Conservation (phyloP, 2,329 filamentous ascomycete species). For the Aspergillus japonicus region DNA sequence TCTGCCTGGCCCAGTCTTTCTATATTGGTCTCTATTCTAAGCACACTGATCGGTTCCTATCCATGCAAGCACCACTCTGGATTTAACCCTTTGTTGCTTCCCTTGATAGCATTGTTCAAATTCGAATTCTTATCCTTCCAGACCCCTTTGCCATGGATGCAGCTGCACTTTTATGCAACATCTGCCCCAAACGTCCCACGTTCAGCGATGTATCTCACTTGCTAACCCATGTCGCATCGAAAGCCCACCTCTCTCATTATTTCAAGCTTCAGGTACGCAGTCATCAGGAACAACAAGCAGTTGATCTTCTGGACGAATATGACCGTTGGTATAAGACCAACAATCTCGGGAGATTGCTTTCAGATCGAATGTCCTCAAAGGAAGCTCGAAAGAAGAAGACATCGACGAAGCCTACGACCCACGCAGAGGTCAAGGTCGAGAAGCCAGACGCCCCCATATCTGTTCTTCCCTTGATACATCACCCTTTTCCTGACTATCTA, state of each 20-base stretch:
- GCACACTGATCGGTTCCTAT: slow-evolving; percentile 22
- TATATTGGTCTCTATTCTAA: slow-evolving; percentile 25
- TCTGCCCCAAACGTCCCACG: slow-evolving; percentile 74
- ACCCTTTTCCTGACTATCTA: slow-evolving; percentile 22
- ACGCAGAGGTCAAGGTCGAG: slow-evolving; percentile 5
- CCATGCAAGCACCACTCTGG: slow-evolving; percentile 22
- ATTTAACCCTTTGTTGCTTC: slow-evolving; percentile 26
- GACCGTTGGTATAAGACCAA: slow-evolving; percentile 75
- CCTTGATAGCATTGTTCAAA: slow-evolving; percentile 14
- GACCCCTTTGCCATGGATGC: slow-evolving; percentile 34
- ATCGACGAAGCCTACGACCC: slow-evolving; percentile 14
- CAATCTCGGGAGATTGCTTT: slow-evolving; percentile 69
- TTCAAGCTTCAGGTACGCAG: slow-evolving; percentile 77
- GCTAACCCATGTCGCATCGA: slow-evolving; percentile 87
- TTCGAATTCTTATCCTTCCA: background rate
- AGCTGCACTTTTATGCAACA: slow-evolving; percentile 74
- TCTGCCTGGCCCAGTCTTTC: slow-evolving; percentile 20
- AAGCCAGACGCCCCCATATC: slow-evolving; percentile 1
- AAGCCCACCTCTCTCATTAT: slow-evolving; percentile 81
- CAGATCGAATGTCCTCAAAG: slow-evolving; percentile 74
- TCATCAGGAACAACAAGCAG: slow-evolving; percentile 65
- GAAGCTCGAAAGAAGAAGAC: slow-evolving; percentile 60
- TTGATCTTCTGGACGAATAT: slow-evolving; percentile 63
- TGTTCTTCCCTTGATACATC: background rate
- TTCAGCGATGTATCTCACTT: slow-evolving; percentile 93